Percentiles rank a stretch among this genome's conserved stretches.
Evolutionary conservation across 2,329 filamentous ascomycete genomes (phyloP).

Genomic region (Epichloe gansuensis): DNA sequence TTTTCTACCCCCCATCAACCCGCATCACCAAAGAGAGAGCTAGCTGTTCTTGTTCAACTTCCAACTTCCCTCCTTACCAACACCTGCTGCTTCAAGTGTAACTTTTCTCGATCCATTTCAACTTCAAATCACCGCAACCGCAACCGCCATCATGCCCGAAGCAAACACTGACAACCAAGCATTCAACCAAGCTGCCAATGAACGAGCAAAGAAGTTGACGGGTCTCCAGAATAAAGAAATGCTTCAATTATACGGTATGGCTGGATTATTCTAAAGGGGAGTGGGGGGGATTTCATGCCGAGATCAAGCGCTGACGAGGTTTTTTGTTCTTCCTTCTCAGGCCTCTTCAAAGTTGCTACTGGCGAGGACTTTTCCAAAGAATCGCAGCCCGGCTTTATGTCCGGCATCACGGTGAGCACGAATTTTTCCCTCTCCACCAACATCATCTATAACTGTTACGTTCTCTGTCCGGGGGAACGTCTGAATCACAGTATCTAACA

Average conservation of each 20-base stretch:
- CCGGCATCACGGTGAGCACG: background rate
- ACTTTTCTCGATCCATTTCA: background rate
- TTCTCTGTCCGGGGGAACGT: too few relatives aligned
- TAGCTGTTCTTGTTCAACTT: too few relatives aligned
- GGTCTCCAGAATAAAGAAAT: background rate
- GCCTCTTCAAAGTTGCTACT: background rate
- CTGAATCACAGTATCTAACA: background rate
- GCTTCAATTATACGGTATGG: conserved; percentile 1
- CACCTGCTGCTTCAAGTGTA: background rate
- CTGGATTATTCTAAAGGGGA: background rate
- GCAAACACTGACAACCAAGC: background rate
- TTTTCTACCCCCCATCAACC: too few relatives aligned
- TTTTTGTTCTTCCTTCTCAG: background rate
- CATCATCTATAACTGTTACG: too few relatives aligned
- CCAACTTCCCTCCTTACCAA: too few relatives aligned
- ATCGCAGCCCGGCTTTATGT: background rate
- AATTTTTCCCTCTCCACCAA: background rate
- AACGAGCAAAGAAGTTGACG: background rate
- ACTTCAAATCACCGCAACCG: background rate
- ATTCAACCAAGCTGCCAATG: background rate
- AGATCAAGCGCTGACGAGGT: background rate
- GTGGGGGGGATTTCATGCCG: background rate
- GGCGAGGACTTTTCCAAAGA: conserved; percentile 1
- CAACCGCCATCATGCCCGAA: background rate
- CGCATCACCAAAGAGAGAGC: too few relatives aligned